These are phyloP conservation scores for Urochloa ruziziensis DNA, from an alignment of 176 grass and related monocot genomes.

Conservation along the genomic window DNA sequence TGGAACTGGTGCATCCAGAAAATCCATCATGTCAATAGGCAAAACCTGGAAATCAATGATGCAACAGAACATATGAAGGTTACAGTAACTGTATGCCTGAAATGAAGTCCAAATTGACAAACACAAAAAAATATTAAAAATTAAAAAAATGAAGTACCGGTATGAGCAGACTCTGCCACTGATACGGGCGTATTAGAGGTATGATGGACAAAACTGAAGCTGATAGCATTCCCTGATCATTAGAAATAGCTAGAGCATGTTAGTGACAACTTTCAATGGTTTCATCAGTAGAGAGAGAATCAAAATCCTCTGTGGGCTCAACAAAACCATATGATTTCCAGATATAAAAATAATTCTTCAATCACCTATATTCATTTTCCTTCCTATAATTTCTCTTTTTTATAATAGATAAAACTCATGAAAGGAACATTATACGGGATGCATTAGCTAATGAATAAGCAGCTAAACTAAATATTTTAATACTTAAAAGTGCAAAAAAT, in stretches of 20 bases:
- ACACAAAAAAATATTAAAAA: conserved; percentile 21
- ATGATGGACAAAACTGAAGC: conserved; percentile 91
- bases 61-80: conserved; percentile 10
- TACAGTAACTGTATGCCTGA: background rate
- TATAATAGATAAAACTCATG: background rate
- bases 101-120: conserved; percentile 31
- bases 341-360: background rate
- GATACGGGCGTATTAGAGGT: conserved; percentile 90
- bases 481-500: conserved; percentile 1
- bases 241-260: conserved; percentile 21
- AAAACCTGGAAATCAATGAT: conserved; percentile 65
- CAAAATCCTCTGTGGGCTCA: background rate
- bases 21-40: conserved; percentile 91
- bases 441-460: background rate
- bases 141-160: no score
- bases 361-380: background rate
- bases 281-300: background rate
- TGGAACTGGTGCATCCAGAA: conserved; percentile 98
- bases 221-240: conserved; percentile 78
- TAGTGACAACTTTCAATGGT: background rate
- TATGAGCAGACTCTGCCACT: conserved; percentile 95
- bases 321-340: background rate
- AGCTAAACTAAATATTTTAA: background rate
- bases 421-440: background rate
- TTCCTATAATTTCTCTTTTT: background rate